Evolutionary conservation across 768 basidiomycete genomes (phyloP).

Genomic region (Boletus pseudo-olivaceus): DNA sequence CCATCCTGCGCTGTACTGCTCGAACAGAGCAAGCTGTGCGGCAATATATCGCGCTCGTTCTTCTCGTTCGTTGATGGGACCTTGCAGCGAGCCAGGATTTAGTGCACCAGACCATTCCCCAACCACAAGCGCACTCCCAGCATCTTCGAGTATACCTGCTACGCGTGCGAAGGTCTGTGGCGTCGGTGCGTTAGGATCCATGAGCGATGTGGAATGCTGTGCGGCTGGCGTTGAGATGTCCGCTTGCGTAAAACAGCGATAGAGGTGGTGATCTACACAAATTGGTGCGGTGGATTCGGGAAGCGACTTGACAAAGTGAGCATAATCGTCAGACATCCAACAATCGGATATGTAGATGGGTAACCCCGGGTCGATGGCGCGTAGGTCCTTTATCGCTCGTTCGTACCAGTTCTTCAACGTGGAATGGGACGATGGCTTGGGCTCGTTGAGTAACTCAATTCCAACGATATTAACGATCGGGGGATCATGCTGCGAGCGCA

Average conservation of each 20-base stretch:
- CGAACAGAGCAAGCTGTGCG: slow-evolving; percentile 66
- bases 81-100: slow-evolving; percentile 58
- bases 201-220: slow-evolving; percentile 50
- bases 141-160: slow-evolving; percentile 31
- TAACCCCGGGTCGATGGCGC: slow-evolving; percentile 47
- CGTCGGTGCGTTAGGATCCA: slow-evolving; percentile 37
- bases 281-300: slow-evolving; percentile 37
- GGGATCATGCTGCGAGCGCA: slow-evolving; percentile 49
- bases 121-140: slow-evolving; percentile 56
- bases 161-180: slow-evolving; percentile 42
- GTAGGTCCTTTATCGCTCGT: slow-evolving; percentile 50
- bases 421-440: slow-evolving; percentile 46
- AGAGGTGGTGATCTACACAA: slow-evolving; percentile 79
- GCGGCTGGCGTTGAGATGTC: slow-evolving; percentile 54
- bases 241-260: slow-evolving; percentile 67
- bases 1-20: slow-evolving; percentile 63
- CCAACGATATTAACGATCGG: slow-evolving; percentile 48
- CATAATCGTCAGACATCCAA: slow-evolving; percentile 68
- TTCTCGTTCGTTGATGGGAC: slow-evolving; percentile 39
- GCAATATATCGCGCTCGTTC: slow-evolving; percentile 49
- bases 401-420: slow-evolving; percentile 62
- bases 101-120: slow-evolving; percentile 81
- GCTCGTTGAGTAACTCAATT: slow-evolving; percentile 60
- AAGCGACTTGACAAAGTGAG: slow-evolving; percentile 46
- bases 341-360: slow-evolving; percentile 75